Percentiles rank a stretch among this genome's conserved stretches.
Conservation (phyloP, 768 basidiomycete genomes). For the Fomitopsis serialis region DNA sequence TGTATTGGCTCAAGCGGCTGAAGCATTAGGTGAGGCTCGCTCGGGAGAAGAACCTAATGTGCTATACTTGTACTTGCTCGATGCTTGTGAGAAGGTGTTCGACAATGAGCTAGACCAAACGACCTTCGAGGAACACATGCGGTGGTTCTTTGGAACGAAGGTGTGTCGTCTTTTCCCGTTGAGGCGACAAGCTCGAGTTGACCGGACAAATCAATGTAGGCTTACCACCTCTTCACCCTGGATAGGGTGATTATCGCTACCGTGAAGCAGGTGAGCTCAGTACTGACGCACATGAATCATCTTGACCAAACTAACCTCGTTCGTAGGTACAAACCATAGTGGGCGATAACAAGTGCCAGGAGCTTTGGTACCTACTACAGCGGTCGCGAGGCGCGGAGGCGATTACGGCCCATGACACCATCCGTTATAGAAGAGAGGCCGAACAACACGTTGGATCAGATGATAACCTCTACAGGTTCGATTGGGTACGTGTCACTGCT, state of each 20-base stretch:
- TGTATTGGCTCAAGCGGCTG: slow-evolving; percentile 61
- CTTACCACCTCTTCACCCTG: slow-evolving; percentile 87
- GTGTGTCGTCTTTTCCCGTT: slow-evolving; percentile 32
- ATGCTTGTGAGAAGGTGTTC: slow-evolving; percentile 90
- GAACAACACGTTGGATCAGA: slow-evolving; percentile 71
- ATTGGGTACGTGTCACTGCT: slow-evolving; percentile 57
- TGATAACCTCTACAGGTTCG: slow-evolving; percentile 71
- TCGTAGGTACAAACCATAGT: slow-evolving; percentile 79
- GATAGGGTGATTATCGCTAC: slow-evolving; percentile 88
- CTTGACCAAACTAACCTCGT: neutral
- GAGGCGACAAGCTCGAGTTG: neutral
- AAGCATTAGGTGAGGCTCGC: slow-evolving; percentile 45
- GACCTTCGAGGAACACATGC: slow-evolving; percentile 93
- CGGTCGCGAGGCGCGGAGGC: slow-evolving; percentile 49
- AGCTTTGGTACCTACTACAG: slow-evolving; percentile 74
- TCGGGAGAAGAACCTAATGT: slow-evolving; percentile 49
- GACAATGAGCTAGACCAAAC: slow-evolving; percentile 88
- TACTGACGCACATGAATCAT: no score
- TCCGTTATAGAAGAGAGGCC: slow-evolving; percentile 76
- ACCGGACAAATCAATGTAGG: slow-evolving; percentile 38
- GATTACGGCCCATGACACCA: slow-evolving; percentile 57
- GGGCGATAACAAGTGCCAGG: slow-evolving; percentile 81
- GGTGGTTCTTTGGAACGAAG: slow-evolving; percentile 90
- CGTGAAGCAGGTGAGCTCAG: slow-evolving; percentile 75
- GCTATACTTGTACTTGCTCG: slow-evolving; percentile 85